Evolutionary conservation across 306 rosid species (phyloP), one percentile per base, ranked within the genome.

Genomic region (Boehmeria nivea): DNA sequence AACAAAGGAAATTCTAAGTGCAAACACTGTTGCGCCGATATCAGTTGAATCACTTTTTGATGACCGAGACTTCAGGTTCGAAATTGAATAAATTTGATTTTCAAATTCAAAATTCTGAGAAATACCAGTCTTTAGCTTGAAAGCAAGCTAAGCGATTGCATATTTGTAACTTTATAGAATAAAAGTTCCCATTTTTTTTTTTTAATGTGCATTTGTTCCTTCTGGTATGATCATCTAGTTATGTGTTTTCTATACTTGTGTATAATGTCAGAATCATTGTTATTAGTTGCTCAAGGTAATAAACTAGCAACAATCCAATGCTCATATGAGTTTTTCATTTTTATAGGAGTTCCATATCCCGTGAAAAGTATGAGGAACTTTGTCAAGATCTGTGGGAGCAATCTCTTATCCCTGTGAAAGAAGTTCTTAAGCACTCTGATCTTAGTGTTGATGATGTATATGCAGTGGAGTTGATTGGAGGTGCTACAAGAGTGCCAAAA

Each of bases 381-480:
- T 91, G 96, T 51, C 67, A 63, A 71, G 99, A 91, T 74, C 73
- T 91, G 22, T 91, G 99, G 99, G 96, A 87, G 77, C 76, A 82
- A 65, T 81, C 96, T 47, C 83, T 91, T 34, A 10, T 63, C 56
- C 96, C 99, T 12, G 47, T 91, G 75, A 91, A 84, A 69, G 95
- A 70, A 70, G 68, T 91, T 60, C 73, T 87, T 49, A 83, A 81
- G 60, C 64, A 82, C 76, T 82, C 95, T 40, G 86, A 82, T 69
- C 52, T 91, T 50, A 64, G 79, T 55, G 26, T 68, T 64, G 93
- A 81, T 21, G 86, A 87, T 28, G 76, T 91, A 60, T 83, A 84
- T 66, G 96, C 96, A 10, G 93, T 91, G 66, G 99, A 91, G 71
- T 73, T 91, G 79, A 83, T 91, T 49, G 99, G 99, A 71, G 99